Evolutionary conservation across 306 rosid species (phyloP).

Genomic region (Prunus mira): DNA sequence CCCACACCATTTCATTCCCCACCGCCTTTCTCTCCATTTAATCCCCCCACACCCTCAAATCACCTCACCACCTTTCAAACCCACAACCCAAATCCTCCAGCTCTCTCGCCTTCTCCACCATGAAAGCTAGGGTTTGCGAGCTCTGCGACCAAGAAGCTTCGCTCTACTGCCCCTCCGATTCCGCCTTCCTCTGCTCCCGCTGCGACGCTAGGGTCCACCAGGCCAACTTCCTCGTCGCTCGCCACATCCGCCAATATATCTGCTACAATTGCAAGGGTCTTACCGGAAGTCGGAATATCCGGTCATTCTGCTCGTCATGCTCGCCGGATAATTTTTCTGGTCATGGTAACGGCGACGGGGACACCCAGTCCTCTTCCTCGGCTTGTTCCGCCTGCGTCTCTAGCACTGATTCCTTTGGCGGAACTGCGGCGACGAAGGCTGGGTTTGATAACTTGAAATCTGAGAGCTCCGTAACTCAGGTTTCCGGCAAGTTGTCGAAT

Average conservation of each 20-base stretch:
- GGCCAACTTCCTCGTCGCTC: slow-evolving; percentile 46
- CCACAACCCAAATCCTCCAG: background rate
- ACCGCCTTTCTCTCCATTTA: slow-evolving; percentile 4
- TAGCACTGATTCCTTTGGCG: slow-evolving; percentile 13
- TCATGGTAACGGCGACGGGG: background rate
- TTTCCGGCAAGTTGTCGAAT: background rate
- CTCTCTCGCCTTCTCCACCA: background rate
- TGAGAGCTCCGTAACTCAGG: slow-evolving; percentile 17
- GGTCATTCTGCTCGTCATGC: slow-evolving; percentile 19
- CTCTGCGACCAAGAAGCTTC: slow-evolving; percentile 29
- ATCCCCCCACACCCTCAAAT: background rate
- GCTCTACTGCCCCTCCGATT: slow-evolving; percentile 31
- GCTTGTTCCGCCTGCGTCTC: slow-evolving; percentile 22
- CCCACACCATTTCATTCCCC: background rate
- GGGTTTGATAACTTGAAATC: background rate
- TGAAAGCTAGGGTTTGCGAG: slow-evolving; percentile 26
- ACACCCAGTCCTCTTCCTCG: background rate
- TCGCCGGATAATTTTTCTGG: background rate
- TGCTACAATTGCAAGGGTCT: slow-evolving; percentile 20
- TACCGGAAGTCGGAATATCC: background rate
- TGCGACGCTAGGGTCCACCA: slow-evolving; percentile 35
- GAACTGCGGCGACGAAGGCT: background rate
- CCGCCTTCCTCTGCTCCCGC: slow-evolving; percentile 35
- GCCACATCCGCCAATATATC: slow-evolving; percentile 34
- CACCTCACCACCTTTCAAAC: background rate